Evolutionary conservation across 2,329 filamentous ascomycete genomes (phyloP), one percentile per base, ranked within the genome.

Genomic region (Fusarium marasasianum): DNA sequence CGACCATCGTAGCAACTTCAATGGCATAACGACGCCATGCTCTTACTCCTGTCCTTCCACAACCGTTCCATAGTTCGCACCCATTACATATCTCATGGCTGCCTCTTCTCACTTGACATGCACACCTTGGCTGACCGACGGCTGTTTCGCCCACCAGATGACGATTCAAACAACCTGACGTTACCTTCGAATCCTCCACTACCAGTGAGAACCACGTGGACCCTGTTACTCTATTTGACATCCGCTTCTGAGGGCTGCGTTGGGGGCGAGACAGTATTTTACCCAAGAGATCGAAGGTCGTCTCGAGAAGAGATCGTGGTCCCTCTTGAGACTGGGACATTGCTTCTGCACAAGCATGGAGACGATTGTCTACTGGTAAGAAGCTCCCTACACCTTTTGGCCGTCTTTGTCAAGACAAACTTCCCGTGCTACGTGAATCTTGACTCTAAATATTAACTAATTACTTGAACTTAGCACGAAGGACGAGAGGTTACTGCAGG

Each of bases 251-350:
- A 93, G 12, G 93, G 93, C 8, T 97, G 95, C 77, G 82, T 89
- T 29, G 96, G 96, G 29, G 96, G 96, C 38, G 94, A 98, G 82
- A 98, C 96, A 0, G 94, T 96, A 38, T 98, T 98, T 82, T 97
- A 97, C 80, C 93, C 94, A 1, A 91, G 93, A 72, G 88, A 91
- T 76, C 84, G 87, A 48, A 84, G 85, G 69, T 82, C 86, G 6
- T 80, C 86, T 24, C 87, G 87, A 24, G 89, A 93, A 76, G 93
- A 92, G 24, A 89, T 97, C 57, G 87, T 91, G 3, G 91, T 97
- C 12, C 88, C 88, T 2, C 89, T 93, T 17, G 94, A 97, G 81
- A 92, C 92, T n/a, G 96, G 96, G 5, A 93, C 96, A 88, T 89
- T 94, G 40, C 86, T 98, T 35, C 85, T 98, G 69, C 96, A 98